A percentile compares a stretch with the other conserved stretches of the same genome.
Conservation (phyloP, 495 filamentous ascomycete genomes). For the Jackrogersella minutella region DNA sequence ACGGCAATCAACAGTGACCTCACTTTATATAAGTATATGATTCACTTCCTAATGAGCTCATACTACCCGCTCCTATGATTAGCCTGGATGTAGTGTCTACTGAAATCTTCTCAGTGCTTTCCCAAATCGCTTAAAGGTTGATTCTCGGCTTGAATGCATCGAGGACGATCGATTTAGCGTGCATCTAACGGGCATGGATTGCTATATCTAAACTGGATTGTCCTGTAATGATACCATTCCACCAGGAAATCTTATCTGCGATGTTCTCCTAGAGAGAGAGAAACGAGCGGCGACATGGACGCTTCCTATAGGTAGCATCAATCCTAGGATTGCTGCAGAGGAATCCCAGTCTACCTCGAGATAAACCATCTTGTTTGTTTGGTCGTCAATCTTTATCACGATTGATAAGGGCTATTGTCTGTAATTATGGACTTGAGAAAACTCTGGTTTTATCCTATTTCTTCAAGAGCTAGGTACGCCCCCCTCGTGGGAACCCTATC, state of each 20-base stretch:
- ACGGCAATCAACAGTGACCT: not conserved
- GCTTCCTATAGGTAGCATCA: no score
- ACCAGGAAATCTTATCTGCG: not conserved
- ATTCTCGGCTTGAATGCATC: not conserved
- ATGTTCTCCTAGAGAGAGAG: no score
- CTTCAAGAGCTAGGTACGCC: not conserved
- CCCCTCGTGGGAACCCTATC: not conserved
- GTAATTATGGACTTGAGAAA: no score
- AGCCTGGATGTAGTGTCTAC: not conserved
- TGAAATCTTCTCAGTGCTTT: not conserved
- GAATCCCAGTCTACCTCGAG: not conserved
- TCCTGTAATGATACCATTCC: not conserved
- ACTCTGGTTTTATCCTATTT: not conserved
- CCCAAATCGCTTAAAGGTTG: not conserved
- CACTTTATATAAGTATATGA: not conserved
- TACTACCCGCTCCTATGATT: not conserved
- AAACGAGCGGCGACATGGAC: no score
- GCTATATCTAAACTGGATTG: not conserved
- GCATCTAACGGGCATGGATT: not conserved
- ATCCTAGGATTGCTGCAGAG: not conserved
- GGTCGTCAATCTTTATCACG: not conserved
- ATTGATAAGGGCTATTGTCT: not conserved
- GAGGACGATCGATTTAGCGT: not conserved
- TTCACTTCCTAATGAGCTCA: not conserved
- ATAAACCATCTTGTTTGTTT: not conserved